These are phyloP conservation scores for Ogataea corticis DNA, from an alignment of 805 yeast genomes.

Conservation along the genomic window DNA sequence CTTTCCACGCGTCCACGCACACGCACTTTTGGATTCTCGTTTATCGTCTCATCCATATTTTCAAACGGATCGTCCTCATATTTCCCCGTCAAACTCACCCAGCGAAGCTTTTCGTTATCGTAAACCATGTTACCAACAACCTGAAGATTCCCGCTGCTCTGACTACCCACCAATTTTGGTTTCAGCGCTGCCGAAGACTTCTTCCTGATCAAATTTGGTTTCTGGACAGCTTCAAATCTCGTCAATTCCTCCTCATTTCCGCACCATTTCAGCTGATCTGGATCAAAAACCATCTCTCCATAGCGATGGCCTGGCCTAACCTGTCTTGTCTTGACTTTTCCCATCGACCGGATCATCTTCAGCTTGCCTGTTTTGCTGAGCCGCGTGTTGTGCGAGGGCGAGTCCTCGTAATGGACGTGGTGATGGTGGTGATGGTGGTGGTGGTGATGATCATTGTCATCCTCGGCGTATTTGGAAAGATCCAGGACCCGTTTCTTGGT, in stretches of 20 bases:
- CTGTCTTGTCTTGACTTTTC: slow-evolving; percentile 26
- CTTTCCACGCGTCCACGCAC: neutral
- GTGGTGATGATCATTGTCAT: slow-evolving; percentile 11
- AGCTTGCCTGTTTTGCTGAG: slow-evolving; percentile 35
- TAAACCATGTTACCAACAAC: slow-evolving; percentile 57
- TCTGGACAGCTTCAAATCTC: slow-evolving; percentile 46
- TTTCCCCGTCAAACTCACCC: slow-evolving; percentile 53
- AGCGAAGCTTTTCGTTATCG: slow-evolving; percentile 55
- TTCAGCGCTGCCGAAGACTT: slow-evolving; percentile 15
- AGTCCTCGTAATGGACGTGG: slow-evolving; percentile 6
- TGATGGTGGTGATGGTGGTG: slow-evolving; percentile 11
- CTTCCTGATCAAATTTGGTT: slow-evolving; percentile 39
- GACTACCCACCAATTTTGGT: slow-evolving; percentile 30
- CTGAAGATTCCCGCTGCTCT: slow-evolving; percentile 36
- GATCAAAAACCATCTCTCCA: slow-evolving; percentile 55
- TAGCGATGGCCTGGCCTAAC: slow-evolving; percentile 32
- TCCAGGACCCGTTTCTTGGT: slow-evolving; percentile 30
- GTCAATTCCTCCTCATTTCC: slow-evolving; percentile 62
- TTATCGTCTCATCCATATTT: slow-evolving; percentile 40
- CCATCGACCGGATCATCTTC: slow-evolving; percentile 31
- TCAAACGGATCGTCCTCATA: slow-evolving; percentile 48
- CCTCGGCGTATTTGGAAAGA: slow-evolving; percentile 30
- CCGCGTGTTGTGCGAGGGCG: slow-evolving; percentile 21
- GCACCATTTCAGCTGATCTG: slow-evolving; percentile 55
- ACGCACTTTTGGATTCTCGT: neutral